Evolutionary conservation across 306 rosid species (phyloP).

Genomic region (Psophocarpus tetragonolobus): DNA sequence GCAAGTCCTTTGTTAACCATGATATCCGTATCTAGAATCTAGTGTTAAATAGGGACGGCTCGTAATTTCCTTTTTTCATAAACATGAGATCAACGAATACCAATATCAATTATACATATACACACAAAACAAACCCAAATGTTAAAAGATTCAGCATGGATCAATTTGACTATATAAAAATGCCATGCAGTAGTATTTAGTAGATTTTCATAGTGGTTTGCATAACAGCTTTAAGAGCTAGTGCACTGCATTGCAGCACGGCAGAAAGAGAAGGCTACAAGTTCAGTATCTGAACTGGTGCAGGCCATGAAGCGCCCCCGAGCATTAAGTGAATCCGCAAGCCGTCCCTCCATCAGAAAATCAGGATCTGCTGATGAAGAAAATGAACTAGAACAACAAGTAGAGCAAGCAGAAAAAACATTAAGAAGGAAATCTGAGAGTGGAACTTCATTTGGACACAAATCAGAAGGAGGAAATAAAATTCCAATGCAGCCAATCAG

Average conservation of each 20-base stretch:
- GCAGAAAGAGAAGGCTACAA: conserved; percentile 77
- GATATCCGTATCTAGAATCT: background rate
- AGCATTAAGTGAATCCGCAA: conserved; percentile 77
- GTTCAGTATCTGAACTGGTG: conserved; percentile 70
- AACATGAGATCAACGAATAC: background rate
- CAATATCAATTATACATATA: background rate
- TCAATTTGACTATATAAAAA: background rate
- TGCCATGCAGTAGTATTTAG: background rate
- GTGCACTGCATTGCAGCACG: conserved; percentile 65
- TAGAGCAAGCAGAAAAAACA: conserved; percentile 34
- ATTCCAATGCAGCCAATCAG: conserved; percentile 62
- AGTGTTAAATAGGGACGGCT: background rate
- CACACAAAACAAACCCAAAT: background rate
- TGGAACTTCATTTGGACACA: conserved; percentile 49
- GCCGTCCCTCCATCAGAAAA: conserved; percentile 57
- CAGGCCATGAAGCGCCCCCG: conserved; percentile 86
- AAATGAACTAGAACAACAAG: conserved; percentile 37
- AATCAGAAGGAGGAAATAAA: conserved; percentile 44
- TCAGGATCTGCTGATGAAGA: conserved; percentile 52
- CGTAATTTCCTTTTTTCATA: background rate
- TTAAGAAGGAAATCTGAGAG: conserved; percentile 70
- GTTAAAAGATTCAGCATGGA: background rate
- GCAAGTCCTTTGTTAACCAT: background rate
- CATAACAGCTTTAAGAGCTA: conserved; percentile 25
- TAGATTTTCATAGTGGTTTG: background rate